Evolutionary conservation across 768 basidiomycete genomes (phyloP), one percentile per base, ranked within the genome.

Genomic region (Mycena floridula): DNA sequence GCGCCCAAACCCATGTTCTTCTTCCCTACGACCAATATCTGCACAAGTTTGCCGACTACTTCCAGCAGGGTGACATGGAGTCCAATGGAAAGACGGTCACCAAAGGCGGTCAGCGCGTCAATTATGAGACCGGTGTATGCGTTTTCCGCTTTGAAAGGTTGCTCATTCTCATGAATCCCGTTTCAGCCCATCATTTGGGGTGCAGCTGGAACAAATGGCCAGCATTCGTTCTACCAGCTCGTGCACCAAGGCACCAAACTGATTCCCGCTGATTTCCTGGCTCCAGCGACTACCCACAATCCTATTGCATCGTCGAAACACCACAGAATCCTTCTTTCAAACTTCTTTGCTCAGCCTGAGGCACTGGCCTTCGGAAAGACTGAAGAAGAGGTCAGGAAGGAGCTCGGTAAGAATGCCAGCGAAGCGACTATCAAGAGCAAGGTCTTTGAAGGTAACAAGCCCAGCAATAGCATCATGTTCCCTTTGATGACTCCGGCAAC

Each of bases 11-110:
- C 3, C 89, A 95, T 52, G 90, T 86, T 2, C 76, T 99, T 32
- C 76, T 99, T 35, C 96, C 96, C 0, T 99, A 99, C 59, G 96
- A 99, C 67, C 96, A 99, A 64, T 99, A 99, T 68, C 72, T 99
- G 51, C 90, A 97, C 77, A 96, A 95, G 65, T 99, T 99, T 56
- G 95, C 96, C 27, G 96, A 99, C 66, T 98, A 98, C 74, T 99
- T 99, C 89, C 96, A 97, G 65, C 96, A 98, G 77, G 95, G 94
- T 37, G 96, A 99, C 65, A 99, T 99, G 96, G 96, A 99, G 67
- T 96, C 92, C 20, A 97, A 99, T 63, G 96, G 96, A 46, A 99
- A 98, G 73, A 89, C 80, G 44, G 77, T 97, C 50, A 98, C 96
- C 53, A 99, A 98, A 70, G 75, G 80, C 47, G 96, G 96, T 6